Percentiles rank a stretch among this genome's conserved stretches.
Conservation (phyloP, 2,329 filamentous ascomycete species). For the Pestalotiopsis sp. region DNA sequence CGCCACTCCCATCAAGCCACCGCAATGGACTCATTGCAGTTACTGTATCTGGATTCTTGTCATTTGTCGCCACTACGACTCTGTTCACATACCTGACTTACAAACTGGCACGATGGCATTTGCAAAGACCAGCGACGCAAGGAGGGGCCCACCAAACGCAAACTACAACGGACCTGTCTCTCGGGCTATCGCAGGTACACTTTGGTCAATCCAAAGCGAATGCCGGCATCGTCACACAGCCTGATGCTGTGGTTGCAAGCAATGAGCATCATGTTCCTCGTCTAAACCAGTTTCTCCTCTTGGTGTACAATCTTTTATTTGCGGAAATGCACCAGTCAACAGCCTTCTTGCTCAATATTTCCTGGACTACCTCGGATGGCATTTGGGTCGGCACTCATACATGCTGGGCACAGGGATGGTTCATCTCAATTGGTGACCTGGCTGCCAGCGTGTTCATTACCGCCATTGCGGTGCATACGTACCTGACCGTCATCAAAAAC, state of each 20-base stretch:
- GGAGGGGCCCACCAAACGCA: neutral
- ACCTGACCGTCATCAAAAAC: conserved; percentile 58
- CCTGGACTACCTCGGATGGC: conserved; percentile 45
- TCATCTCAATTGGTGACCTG: conserved; percentile 66
- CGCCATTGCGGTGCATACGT: conserved; percentile 66
- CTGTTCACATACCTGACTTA: conserved; percentile 14
- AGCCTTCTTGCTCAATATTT: conserved; percentile 59
- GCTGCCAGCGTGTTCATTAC: conserved; percentile 68
- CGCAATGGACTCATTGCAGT: conserved; percentile 16
- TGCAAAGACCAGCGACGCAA: neutral
- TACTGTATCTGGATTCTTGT: conserved; percentile 12
- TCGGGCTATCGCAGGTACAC: conserved; percentile 6
- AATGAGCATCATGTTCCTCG: conserved; percentile 19
- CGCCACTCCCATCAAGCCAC: conserved; percentile 1
- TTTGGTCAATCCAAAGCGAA: neutral
- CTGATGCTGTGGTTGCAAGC: neutral
- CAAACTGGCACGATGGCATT: conserved; percentile 20
- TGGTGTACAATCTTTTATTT: conserved; percentile 66
- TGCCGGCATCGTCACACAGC: neutral
- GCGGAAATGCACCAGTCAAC: conserved; percentile 11
- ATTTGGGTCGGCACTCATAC: conserved; percentile 5
- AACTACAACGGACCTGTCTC: conserved; percentile 1
- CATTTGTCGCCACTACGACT: conserved; percentile 8
- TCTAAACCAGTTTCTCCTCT: conserved; percentile 66
- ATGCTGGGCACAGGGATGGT: conserved; percentile 53